phyloP scores from a whole-genome alignment of 768 basidiomycete species.

The Phylloporus scabripes region DNA sequence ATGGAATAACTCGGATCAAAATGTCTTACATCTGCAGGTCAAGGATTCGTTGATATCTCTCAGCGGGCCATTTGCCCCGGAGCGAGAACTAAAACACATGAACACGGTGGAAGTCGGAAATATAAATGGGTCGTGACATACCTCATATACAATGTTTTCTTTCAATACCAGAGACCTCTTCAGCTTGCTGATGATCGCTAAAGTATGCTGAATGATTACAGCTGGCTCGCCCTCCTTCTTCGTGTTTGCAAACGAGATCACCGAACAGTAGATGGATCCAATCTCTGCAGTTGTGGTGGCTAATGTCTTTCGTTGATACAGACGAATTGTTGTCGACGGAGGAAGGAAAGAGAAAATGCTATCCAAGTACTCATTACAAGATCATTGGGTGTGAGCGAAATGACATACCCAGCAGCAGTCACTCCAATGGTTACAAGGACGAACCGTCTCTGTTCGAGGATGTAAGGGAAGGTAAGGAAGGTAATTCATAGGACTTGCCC shows the following conservation, averaged over 20 bases:
- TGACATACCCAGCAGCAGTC: constrained; percentile 66
- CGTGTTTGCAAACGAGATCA: constrained; percentile 66
- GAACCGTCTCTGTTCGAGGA: constrained; percentile 48
- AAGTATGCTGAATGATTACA: constrained; percentile 56
- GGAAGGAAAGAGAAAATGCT: constrained; percentile 68
- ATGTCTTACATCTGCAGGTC: constrained; percentile 59
- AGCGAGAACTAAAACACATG: constrained; percentile 55
- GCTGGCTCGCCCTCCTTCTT: constrained; percentile 45
- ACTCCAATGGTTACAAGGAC: constrained; percentile 69
- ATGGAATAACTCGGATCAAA: neutral
- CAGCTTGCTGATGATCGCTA: constrained; percentile 72
- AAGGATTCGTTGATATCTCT: constrained; percentile 65
- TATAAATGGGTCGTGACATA: constrained; percentile 20
- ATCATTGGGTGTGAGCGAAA: neutral
- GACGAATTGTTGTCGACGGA: constrained; percentile 70
- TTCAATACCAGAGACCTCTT: constrained; percentile 53
- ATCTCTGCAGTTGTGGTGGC: constrained; percentile 63
- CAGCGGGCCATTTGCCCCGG: constrained; percentile 72
- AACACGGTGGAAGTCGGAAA: neutral
- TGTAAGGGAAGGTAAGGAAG: neutral
- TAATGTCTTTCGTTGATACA: constrained; percentile 65
- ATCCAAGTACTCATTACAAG: constrained; percentile 4
- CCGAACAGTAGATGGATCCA: constrained; percentile 68
- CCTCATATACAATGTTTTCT: constrained; percentile 64
- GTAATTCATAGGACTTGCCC: constrained; percentile 40